These are phyloP conservation scores for Saccharum hybrid DNA, from an alignment of 202 grass and related monocot species.

Conservation along the genomic window DNA sequence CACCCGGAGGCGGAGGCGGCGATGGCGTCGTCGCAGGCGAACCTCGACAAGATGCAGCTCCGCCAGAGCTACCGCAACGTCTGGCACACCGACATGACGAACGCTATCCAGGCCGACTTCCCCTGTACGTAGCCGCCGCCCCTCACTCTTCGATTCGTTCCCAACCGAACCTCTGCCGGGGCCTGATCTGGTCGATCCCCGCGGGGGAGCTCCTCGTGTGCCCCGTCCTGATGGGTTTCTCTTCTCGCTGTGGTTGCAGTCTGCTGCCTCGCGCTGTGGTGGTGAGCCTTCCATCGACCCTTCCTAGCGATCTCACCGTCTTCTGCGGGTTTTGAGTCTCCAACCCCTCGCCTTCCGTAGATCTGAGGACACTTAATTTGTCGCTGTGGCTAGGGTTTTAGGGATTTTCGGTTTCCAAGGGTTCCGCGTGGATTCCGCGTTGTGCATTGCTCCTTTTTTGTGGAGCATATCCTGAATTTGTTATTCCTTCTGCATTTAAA, in stretches of 20 bases:
- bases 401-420: not conserved
- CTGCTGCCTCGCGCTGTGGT: constrained; percentile 76
- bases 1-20: not conserved
- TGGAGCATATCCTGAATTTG: not conserved
- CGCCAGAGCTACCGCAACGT: constrained; percentile 81
- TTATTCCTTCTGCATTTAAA: not conserved
- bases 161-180: not conserved
- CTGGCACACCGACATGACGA: constrained; percentile 71
- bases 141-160: not conserved
- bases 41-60: constrained; percentile 76
- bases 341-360: not conserved
- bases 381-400: constrained; percentile 6
- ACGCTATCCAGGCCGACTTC: constrained; percentile 64
- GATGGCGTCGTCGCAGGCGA: constrained; percentile 65
- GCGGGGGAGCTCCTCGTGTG: not conserved
- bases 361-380: constrained; percentile 4
- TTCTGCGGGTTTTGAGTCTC: not conserved
- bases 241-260: constrained; percentile 44
- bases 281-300: constrained; percentile 55
- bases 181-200: not conserved
- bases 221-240: not conserved
- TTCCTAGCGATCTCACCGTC: not conserved
- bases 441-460: not conserved
- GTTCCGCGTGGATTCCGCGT: not conserved
- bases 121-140: constrained; percentile 54